Evolutionary conservation across 345 rosid genomes (phyloP), one percentile per base, ranked within the genome.

Genomic region (Aethionema arabicum): DNA sequence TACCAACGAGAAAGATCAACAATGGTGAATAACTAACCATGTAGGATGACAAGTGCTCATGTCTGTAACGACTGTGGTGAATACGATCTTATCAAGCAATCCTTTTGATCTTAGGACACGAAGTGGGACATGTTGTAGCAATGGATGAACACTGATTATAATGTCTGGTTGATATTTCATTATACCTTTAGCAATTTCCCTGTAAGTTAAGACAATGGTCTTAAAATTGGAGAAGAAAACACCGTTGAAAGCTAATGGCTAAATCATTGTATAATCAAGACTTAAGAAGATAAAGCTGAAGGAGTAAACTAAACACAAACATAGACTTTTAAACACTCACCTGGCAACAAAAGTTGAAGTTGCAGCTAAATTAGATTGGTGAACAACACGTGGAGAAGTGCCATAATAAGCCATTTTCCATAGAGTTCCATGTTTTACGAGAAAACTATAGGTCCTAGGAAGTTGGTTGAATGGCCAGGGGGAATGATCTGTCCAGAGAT

Each of bases 381-480:
- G 95, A 68, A 95, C 63, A 61, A 95, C 69, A 7, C 96, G 86
- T 3, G 99, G 99, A 59, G 95, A 86, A 11, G 82, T 74, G 68
- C 87, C 98, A 67, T 95, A 95, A 72, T 95, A 90, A 21, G 98
- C 78, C 85, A 95, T 79, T 59, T 77, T 88, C 98, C 99, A 95
- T 39, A 95, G 66, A 12, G 95, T 71, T 54, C 93, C 93, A 48
- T 95, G 97, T 59, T 95, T 95, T 41, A 95, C 98, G 76, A 95
- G 74, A 82, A 95, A 95, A 68, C 85, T 95, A 65, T 95, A 95
- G 80, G 95, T 95, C 60, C 88, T 82, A 4, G 99, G 99, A 60
- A 95, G 78, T 72, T 95, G 99, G 76, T 95, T 90, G 69, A 95
- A 95, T 2, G 99, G 99, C 99, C 99, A 95, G 31, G 99, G 99